phyloP scores from a whole-genome alignment of 192 early-diverging fungal genomes.

The Umbelopsis sp. region DNA sequence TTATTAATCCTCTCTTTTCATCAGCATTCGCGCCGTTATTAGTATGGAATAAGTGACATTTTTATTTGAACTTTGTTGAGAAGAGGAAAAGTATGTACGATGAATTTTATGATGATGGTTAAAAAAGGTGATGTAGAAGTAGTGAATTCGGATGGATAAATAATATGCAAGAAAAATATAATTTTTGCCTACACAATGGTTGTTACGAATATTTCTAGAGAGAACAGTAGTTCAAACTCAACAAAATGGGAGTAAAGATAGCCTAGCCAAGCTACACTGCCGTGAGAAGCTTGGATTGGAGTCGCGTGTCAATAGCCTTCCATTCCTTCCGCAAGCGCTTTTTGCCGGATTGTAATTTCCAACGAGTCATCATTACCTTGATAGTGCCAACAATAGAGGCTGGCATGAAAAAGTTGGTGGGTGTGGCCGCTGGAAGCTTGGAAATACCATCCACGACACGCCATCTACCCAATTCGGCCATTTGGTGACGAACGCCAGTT shows the following conservation, averaged over 20 bases:
- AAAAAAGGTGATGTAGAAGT: neutral
- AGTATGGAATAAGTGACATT: constrained; percentile 29
- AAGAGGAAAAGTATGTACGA: constrained; percentile 2
- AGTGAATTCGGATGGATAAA: neutral
- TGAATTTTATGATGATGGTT: neutral
- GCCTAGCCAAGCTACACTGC: neutral
- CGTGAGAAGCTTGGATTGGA: constrained; percentile 3
- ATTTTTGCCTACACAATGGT: no score
- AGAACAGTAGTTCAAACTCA: no score
- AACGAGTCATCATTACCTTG: neutral
- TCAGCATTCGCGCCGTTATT: constrained; percentile 41
- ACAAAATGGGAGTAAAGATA: neutral
- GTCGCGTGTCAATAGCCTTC: constrained; percentile 13
- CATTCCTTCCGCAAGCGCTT: constrained; percentile 13
- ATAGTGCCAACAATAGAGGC: neutral
- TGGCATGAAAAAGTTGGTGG: constrained; percentile 17
- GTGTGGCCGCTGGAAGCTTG: neutral
- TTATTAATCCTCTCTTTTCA: constrained; percentile 1
- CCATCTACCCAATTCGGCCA: constrained; percentile 31
- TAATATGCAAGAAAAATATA: neutral
- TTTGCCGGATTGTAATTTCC: constrained; percentile 11
- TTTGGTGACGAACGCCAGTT: constrained; percentile 37
- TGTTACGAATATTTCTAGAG: no score
- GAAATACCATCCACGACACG: constrained; percentile 12
- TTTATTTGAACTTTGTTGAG: neutral